A percentile compares a stretch with the other conserved stretches of the same genome.
Evolutionary conservation across 495 filamentous ascomycete species (phyloP).

Genomic region (Penicillium chermesinum): DNA sequence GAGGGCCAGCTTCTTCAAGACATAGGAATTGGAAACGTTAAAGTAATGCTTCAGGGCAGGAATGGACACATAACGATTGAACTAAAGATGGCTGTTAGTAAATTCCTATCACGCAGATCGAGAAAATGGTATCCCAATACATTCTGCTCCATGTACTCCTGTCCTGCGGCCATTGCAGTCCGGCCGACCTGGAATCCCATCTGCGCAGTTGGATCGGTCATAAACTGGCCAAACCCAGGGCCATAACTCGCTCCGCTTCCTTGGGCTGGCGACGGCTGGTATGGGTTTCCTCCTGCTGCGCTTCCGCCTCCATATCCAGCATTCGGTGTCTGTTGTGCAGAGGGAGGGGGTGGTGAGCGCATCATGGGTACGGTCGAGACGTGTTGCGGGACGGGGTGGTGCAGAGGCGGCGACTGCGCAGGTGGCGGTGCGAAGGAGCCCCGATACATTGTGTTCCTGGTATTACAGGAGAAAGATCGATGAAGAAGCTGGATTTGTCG

Average conservation of each 20-base stretch:
- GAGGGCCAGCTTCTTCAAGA: constrained; percentile 75
- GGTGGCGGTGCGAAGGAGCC: constrained; percentile 66
- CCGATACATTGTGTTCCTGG: constrained; percentile 66
- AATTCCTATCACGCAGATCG: background rate
- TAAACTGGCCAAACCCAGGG: constrained; percentile 80
- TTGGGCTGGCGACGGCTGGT: constrained; percentile 50
- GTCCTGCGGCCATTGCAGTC: constrained; percentile 79
- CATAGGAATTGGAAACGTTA: constrained; percentile 90
- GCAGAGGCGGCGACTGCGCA: constrained; percentile 87
- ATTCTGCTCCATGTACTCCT: constrained; percentile 91
- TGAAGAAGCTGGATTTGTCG: constrained; percentile 1
- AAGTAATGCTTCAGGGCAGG: constrained; percentile 95
- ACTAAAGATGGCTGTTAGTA: constrained; percentile 43
- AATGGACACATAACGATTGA: constrained; percentile 90
- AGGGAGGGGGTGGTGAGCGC: constrained; percentile 87
- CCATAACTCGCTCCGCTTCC: constrained; percentile 53
- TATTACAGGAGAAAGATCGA: constrained; percentile 3
- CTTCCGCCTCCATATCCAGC: constrained; percentile 52
- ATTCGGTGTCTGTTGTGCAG: constrained; percentile 65
- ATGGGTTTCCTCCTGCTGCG: constrained; percentile 49
- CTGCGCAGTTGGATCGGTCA: constrained; percentile 93
- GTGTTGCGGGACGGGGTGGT: constrained; percentile 97
- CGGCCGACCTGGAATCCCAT: constrained; percentile 94
- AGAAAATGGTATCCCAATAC: constrained; percentile 36
- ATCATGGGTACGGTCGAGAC: constrained; percentile 98